These are phyloP conservation scores for Trichoderma guizhouense DNA, from an alignment of 2,329 filamentous ascomycete genomes.

Conservation along the genomic window DNA sequence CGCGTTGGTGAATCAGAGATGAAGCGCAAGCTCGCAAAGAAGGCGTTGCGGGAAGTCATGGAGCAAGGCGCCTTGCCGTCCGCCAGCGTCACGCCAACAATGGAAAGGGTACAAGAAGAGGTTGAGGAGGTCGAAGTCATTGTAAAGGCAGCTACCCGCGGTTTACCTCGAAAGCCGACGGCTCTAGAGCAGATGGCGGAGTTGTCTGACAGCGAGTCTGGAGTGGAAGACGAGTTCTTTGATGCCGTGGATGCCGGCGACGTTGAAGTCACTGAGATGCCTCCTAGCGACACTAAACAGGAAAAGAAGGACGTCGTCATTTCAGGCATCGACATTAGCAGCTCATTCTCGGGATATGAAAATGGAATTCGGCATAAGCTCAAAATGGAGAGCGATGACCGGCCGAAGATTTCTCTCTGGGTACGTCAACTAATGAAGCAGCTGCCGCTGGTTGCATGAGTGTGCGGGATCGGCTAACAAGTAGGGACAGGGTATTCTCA, in stretches of 20 bases:
- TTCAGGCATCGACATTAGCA: conserved; percentile 61
- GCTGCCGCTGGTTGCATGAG: background rate
- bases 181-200: conserved; percentile 68
- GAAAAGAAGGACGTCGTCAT: conserved; percentile 42
- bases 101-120: conserved; percentile 32
- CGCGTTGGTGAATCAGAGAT: conserved; percentile 85
- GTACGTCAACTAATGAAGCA: conserved; percentile 51
- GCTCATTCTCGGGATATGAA: conserved; percentile 86
- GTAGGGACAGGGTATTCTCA: conserved; percentile 73
- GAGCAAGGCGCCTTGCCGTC: conserved; percentile 47
- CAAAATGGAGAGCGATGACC: conserved; percentile 86
- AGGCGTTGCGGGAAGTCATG: conserved; percentile 80
- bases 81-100: conserved; percentile 29
- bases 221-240: conserved; percentile 89
- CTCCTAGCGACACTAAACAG: conserved; percentile 44
- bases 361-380: conserved; percentile 75
- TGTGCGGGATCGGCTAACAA: conserved; percentile 22
- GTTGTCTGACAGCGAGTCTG: conserved; percentile 76
- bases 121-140: conserved; percentile 29
- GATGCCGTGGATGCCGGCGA: conserved; percentile 93
- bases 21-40: conserved; percentile 86
- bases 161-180: conserved; percentile 56
- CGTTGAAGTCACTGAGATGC: conserved; percentile 73
- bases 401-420: conserved; percentile 94
- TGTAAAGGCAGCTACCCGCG: conserved; percentile 39